A percentile compares a stretch with the other conserved stretches of the same genome.
phyloP scores from a whole-genome alignment of 164 flowering plant species.

The Sextonia rubra region DNA sequence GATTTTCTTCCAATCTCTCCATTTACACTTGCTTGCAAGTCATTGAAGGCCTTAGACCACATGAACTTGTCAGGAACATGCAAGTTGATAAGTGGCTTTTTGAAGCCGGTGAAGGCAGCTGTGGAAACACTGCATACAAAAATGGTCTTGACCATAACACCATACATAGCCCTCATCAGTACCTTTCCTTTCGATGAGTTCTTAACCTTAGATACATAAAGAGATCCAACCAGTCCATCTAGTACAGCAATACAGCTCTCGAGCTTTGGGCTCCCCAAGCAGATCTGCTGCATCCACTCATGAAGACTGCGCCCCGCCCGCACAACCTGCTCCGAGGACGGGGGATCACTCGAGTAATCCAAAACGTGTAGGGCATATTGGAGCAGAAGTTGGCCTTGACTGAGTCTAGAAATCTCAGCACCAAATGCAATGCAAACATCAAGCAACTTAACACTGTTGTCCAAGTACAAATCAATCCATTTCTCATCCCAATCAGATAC shows the following conservation, averaged over 20 bases:
- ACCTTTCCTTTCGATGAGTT: slow-evolving; percentile 78
- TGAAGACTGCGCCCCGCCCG: slow-evolving; percentile 49
- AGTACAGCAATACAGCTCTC: slow-evolving; percentile 42
- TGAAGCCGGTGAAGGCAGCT: slow-evolving; percentile 60
- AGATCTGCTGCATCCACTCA: slow-evolving; percentile 60
- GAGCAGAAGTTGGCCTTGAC: slow-evolving; percentile 69
- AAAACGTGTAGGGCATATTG: slow-evolving; percentile 53
- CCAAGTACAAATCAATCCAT: slow-evolving; percentile 85
- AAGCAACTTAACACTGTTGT: slow-evolving; percentile 75
- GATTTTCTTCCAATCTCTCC: slow-evolving; percentile 34
- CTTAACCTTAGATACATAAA: slow-evolving; percentile 61
- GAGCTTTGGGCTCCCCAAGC: slow-evolving; percentile 47
- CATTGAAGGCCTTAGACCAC: slow-evolving; percentile 64
- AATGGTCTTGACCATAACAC: slow-evolving; percentile 64
- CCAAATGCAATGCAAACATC: slow-evolving; percentile 77
- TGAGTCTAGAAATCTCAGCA: slow-evolving; percentile 69
- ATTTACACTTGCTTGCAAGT: slow-evolving; percentile 51
- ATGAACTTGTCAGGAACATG: slow-evolving; percentile 38
- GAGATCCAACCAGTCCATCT: slow-evolving; percentile 37
- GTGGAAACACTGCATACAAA: slow-evolving; percentile 62
- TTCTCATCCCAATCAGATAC: slow-evolving; percentile 85
- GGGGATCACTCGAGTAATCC: slow-evolving; percentile 18
- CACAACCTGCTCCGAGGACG: slow-evolving; percentile 34
- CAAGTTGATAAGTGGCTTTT: slow-evolving; percentile 43
- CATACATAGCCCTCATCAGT: slow-evolving; percentile 83